Percentiles rank a stretch among this genome's conserved stretches.
phyloP scores from a whole-genome alignment of 2,329 filamentous ascomycete genomes.

The Colletotrichum sp. region DNA sequence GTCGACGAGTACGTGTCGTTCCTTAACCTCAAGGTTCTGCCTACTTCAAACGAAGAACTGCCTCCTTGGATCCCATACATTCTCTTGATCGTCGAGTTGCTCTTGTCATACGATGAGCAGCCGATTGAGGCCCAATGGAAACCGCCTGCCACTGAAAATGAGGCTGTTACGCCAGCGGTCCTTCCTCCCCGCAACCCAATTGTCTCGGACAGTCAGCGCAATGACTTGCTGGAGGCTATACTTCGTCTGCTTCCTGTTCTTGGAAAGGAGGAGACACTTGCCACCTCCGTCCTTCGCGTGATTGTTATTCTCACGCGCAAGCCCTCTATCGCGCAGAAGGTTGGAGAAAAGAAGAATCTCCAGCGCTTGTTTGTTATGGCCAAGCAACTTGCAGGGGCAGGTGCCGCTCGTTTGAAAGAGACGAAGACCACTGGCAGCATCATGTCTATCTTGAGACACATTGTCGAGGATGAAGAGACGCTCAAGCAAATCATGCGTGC shows the following conservation, averaged over 20 bases:
- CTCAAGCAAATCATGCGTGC: constrained; percentile 90
- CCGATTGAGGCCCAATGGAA: constrained; percentile 78
- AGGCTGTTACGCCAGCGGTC: constrained; percentile 57
- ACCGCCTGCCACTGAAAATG: constrained; percentile 53
- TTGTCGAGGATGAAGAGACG: constrained; percentile 92
- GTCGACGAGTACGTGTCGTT: constrained; percentile 80
- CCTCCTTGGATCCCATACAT: constrained; percentile 93
- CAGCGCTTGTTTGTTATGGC: constrained; percentile 94
- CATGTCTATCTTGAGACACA: constrained; percentile 87
- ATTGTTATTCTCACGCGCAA: constrained; percentile 87
- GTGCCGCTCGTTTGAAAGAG: constrained; percentile 73
- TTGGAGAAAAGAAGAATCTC: constrained; percentile 89
- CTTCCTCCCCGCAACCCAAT: constrained; percentile 53
- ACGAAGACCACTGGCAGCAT: constrained; percentile 64
- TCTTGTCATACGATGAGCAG: constrained; percentile 88
- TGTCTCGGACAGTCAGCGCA: constrained; percentile 67
- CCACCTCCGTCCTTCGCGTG: constrained; percentile 81
- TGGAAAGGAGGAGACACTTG: constrained; percentile 85
- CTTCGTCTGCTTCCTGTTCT: constrained; percentile 84
- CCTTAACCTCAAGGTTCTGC: constrained; percentile 63
- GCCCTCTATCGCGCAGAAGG: constrained; percentile 72
- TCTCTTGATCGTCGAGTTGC: constrained; percentile 85
- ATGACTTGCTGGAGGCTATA: constrained; percentile 76
- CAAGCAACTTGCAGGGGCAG: constrained; percentile 84
- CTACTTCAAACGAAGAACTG: constrained; percentile 64